Evolutionary conservation across 1,284 basidiomycete genomes (phyloP).

Genomic region (Papiliotrema terrestris): DNA sequence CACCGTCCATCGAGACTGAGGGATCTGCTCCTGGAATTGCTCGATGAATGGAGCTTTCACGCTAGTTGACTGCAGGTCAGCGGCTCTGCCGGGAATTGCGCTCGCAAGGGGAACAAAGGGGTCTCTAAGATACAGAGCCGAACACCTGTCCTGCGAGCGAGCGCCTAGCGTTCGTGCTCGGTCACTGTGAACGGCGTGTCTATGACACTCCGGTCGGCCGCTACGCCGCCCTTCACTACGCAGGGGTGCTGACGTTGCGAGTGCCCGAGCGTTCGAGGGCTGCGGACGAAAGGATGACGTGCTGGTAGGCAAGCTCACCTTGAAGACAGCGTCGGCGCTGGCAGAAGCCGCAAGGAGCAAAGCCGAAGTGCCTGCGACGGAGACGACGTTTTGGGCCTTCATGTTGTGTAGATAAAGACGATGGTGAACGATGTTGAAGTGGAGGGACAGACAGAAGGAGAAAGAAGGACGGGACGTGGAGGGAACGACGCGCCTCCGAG

Average conservation of each 20-base stretch:
- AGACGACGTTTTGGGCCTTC: slow-evolving; percentile 43
- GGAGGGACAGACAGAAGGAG: background rate
- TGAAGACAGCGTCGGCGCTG: slow-evolving; percentile 34
- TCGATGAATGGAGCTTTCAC: slow-evolving; percentile 94
- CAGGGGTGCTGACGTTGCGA: too few relatives aligned
- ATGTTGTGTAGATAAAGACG: slow-evolving; percentile 19
- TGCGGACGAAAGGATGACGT: background rate
- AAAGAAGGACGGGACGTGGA: background rate
- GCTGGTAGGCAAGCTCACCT: slow-evolving; percentile 22
- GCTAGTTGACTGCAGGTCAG: slow-evolving; percentile 60
- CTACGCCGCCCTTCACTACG: too few relatives aligned
- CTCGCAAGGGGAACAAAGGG: background rate
- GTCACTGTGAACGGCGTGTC: too few relatives aligned
- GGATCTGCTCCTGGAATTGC: slow-evolving; percentile 81
- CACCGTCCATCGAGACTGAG: slow-evolving; percentile 81
- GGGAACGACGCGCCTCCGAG: background rate
- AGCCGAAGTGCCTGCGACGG: slow-evolving; percentile 41
- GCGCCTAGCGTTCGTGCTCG: too few relatives aligned
- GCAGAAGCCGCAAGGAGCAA: slow-evolving; percentile 37
- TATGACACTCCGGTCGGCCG: too few relatives aligned
- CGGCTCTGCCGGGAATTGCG: background rate
- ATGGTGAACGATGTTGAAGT: background rate
- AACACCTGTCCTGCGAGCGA: too few relatives aligned
- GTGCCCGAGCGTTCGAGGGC: background rate
- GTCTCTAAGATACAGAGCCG: background rate